Evolutionary conservation across 2,329 filamentous ascomycete species (phyloP).

Genomic region (Coleophoma crateriformis): DNA sequence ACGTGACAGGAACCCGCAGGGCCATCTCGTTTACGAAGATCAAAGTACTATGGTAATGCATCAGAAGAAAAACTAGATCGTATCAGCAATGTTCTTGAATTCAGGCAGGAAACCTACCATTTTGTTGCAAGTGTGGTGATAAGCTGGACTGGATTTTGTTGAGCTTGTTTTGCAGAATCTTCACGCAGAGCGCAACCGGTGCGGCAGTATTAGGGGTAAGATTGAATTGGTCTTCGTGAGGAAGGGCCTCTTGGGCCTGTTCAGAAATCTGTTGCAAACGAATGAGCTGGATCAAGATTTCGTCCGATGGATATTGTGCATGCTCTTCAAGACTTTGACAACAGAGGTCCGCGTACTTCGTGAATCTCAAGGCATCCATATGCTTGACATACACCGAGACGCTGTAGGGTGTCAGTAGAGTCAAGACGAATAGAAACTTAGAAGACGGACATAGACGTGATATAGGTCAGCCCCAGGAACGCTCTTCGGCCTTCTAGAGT

Average conservation of each 20-base stretch:
- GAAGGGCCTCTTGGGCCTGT: constrained; percentile 1
- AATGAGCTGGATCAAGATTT: constrained; percentile 2
- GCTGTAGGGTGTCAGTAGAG: not conserved
- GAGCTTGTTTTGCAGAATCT: constrained; percentile 2
- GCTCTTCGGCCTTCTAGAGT: constrained; percentile 3
- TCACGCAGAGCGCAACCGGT: constrained; percentile 1
- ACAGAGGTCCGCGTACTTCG: constrained; percentile 1
- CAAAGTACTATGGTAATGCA: constrained; percentile 3
- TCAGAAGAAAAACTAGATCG: constrained; percentile 1
- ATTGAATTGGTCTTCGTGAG: not conserved
- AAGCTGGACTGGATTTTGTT: not conserved
- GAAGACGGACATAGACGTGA: constrained; percentile 1
- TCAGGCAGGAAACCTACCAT: not conserved
- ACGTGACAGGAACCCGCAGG: not conserved
- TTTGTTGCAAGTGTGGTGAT: constrained; percentile 2
- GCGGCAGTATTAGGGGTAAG: not conserved
- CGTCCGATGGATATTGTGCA: constrained; percentile 1
- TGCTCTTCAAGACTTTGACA: not conserved
- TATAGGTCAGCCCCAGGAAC: constrained; percentile 1
- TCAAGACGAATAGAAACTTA: not conserved
- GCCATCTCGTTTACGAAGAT: constrained; percentile 2
- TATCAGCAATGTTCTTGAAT: not conserved
- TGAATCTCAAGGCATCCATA: constrained; percentile 1
- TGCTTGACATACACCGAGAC: constrained; percentile 1
- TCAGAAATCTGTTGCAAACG: constrained; percentile 1